Base-by-base conservation (phyloP, 371 early-diverging fungal genomes). In the Basidiobolus meristosporus region DNA sequence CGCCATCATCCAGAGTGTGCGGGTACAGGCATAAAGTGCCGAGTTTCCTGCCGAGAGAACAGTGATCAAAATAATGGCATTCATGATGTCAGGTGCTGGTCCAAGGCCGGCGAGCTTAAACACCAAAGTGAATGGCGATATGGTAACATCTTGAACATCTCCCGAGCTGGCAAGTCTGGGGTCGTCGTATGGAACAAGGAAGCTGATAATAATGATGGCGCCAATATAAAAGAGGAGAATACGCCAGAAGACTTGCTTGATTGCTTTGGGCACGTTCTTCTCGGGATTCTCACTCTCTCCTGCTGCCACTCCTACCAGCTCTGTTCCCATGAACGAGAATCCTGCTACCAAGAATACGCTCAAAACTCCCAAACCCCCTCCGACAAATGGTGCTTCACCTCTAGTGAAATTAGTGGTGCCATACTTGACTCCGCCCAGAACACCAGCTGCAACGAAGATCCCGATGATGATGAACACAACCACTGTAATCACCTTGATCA, bases 241-340 rank as follows among this genome's bases (percentile, higher is more conserved):
- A 47, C 79, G 76, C 54, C 65, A 65, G 43, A 82, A 82, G 38
- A 80, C 74, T 45, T 73, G 71, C 31, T 70, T 65, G 34, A 82
- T 80, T 9, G 79, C 81, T 6, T 66, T 52, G 20, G 84, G 84
- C 0, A 83, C 72, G 26, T 77, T 72, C 46, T 67, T 64, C 26
- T 70, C 69, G 40, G 70, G 82, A 52, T 77, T 78, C 38, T 68
- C 67, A 50, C 68, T 68, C 53, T 80, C 82, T 38, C 77, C 79
- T 2, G 75, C 76, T 18, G 82, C 74, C 23, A 81, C 66, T 50
- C 81, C 81, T 28, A 82, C 69, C 47, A 72, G 46, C 47, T 72
- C 83, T 0, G 84, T 81, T 18, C 90, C 90, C 46, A 85, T 84
- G 65, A 86, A 86, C 11, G 77, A 70, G 53, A 82, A 90, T 36